Conservation (phyloP, 2,329 filamentous ascomycete species). For the Pestalotiopsis sp. region DNA sequence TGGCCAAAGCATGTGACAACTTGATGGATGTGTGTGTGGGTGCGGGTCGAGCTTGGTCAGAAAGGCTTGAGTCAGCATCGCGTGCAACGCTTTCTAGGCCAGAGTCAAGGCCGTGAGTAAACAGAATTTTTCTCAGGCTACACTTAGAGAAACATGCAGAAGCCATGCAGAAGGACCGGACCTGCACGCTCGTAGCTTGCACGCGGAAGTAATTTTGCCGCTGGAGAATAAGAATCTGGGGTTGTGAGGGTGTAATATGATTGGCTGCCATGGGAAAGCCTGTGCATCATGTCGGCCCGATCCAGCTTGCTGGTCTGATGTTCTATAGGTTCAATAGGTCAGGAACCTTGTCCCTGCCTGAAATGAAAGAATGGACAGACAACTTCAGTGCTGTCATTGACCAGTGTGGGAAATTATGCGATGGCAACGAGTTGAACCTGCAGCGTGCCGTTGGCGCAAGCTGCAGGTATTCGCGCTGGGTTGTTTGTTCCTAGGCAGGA, state of each 20-base stretch:
- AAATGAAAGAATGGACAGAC: neutral
- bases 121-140: neutral
- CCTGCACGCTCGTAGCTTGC: neutral
- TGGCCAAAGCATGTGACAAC: constrained; percentile 4
- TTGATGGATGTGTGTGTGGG: neutral
- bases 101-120: neutral
- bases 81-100: neutral
- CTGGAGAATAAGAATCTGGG: constrained; percentile 10
- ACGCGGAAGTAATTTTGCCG: constrained; percentile 10
- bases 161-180: neutral
- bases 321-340: neutral
- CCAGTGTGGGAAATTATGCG: constrained; percentile 4
- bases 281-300: constrained; percentile 1
- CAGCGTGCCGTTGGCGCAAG: neutral
- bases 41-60: neutral
- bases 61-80: neutral
- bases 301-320: neutral
- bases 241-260: constrained; percentile 3
- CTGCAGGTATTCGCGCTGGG: neutral
- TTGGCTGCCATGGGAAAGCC: neutral
- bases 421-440: neutral
- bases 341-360: neutral
- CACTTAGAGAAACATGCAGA: neutral
- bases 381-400: neutral
- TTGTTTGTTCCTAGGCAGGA: neutral